phyloP scores from a whole-genome alignment of 148 eudicot genomes.

The Silene uniflora region DNA sequence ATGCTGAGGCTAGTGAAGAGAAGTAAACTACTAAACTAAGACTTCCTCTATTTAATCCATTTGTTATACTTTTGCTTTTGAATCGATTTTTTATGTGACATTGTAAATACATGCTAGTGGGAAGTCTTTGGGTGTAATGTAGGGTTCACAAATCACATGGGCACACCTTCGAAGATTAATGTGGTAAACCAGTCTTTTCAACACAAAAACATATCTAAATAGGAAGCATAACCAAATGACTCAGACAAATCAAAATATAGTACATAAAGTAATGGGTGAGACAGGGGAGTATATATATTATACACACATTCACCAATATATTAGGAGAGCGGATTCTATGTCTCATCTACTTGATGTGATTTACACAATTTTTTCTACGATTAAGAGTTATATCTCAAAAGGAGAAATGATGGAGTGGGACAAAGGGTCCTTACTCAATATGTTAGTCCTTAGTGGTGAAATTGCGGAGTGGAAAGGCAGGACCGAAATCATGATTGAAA shows the following conservation, averaged over 20 bases:
- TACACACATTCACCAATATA: background rate
- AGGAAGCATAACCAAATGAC: background rate
- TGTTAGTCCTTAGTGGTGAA: background rate
- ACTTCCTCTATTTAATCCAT: background rate
- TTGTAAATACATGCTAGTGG: background rate
- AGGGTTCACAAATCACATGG: background rate
- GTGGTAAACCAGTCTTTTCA: too few species aligned
- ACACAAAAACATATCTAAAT: background rate
- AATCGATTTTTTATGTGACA: background rate
- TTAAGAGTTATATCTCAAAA: too few species aligned
- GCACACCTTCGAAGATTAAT: background rate
- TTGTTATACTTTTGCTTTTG: background rate
- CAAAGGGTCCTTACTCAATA: too few species aligned
- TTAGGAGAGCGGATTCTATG: background rate
- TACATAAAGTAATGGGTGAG: background rate
- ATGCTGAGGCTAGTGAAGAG: conserved; percentile 21
- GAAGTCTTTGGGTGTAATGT: background rate
- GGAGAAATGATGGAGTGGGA: too few species aligned
- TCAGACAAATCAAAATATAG: background rate
- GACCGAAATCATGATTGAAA: background rate
- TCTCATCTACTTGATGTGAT: too few species aligned
- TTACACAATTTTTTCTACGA: too few species aligned
- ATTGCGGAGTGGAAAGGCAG: background rate
- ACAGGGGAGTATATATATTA: background rate
- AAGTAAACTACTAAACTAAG: conserved; percentile 31